phyloP scores from a whole-genome alignment of 495 filamentous ascomycete species.

The Xylona heveae region DNA sequence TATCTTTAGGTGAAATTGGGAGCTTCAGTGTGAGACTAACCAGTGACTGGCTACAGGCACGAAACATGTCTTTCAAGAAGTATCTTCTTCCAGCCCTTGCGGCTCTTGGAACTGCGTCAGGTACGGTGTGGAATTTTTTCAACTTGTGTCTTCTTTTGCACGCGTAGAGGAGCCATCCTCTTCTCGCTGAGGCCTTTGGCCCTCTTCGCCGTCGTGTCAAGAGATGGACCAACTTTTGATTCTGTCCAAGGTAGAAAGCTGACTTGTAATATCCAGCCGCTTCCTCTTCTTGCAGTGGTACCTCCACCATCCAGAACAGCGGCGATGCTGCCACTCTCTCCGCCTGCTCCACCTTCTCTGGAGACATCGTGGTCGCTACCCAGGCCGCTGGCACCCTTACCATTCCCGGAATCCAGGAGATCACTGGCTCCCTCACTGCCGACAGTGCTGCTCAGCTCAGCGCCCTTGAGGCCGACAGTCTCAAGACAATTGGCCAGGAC shows the following conservation, averaged over 20 bases:
- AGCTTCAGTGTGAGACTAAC: too few species aligned
- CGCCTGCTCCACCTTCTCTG: constrained; percentile 45
- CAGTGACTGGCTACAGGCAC: too few species aligned
- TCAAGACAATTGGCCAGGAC: constrained; percentile 30
- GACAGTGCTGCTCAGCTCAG: constrained; percentile 36
- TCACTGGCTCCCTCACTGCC: constrained; percentile 46
- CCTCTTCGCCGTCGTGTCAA: too few species aligned
- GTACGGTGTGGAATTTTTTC: constrained; percentile 17
- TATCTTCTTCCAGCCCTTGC: constrained; percentile 58
- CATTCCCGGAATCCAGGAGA: constrained; percentile 31
- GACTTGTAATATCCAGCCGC: constrained; percentile 3
- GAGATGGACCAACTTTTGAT: constrained; percentile 8
- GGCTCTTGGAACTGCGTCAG: constrained; percentile 37
- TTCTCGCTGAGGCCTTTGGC: constrained; percentile 8
- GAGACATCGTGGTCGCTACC: constrained; percentile 43
- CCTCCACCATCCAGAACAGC: constrained; percentile 36
- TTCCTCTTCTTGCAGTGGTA: constrained; percentile 18
- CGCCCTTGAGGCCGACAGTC: constrained; percentile 25
- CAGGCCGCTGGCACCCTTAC: constrained; percentile 27
- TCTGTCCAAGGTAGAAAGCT: background rate
- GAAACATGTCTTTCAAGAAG: constrained; percentile 65
- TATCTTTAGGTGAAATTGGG: too few species aligned
- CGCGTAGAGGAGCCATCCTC: background rate
- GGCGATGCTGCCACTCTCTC: constrained; percentile 49
- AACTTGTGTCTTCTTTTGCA: background rate